A percentile compares a stretch with the other conserved stretches of the same genome.
These are phyloP conservation scores for Penicillium bialowiezense DNA, from an alignment of 495 filamentous ascomycete species.

Conservation along the genomic window DNA sequence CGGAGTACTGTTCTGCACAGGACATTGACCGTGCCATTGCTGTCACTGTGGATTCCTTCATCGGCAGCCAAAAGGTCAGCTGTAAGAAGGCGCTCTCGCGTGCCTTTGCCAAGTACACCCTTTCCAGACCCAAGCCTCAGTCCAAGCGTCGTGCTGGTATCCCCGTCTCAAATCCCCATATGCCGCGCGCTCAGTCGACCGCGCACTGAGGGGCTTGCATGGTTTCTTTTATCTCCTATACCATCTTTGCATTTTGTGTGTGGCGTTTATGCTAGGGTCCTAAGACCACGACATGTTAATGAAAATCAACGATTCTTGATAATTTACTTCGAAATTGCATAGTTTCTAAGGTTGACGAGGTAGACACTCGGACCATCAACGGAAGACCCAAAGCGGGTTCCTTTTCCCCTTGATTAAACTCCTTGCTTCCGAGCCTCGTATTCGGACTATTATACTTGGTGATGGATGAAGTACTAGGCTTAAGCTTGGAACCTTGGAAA, in stretches of 20 bases:
- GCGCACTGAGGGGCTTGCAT: slow-evolving; percentile 9
- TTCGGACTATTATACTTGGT: too few relatives aligned
- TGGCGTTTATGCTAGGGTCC: slow-evolving; percentile 14
- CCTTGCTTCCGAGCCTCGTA: too few relatives aligned
- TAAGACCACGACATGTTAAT: slow-evolving; percentile 23
- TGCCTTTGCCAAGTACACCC: slow-evolving; percentile 89
- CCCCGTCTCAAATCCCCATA: slow-evolving; percentile 29
- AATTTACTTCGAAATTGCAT: too few relatives aligned
- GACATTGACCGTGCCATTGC: slow-evolving; percentile 98
- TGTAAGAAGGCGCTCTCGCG: slow-evolving; percentile 95
- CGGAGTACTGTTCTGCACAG: slow-evolving; percentile 81
- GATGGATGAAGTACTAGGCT: too few relatives aligned
- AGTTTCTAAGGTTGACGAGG: too few relatives aligned
- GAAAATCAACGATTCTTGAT: slow-evolving; percentile 6
- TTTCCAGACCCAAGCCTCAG: slow-evolving; percentile 44
- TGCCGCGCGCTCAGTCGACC: slow-evolving; percentile 16
- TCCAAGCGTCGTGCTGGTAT: slow-evolving; percentile 46
- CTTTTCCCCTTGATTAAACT: too few relatives aligned
- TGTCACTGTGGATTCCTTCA: slow-evolving; percentile 94
- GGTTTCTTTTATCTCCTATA: slow-evolving; percentile 22
- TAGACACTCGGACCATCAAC: too few relatives aligned
- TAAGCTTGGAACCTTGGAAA: too few relatives aligned
- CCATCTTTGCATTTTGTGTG: slow-evolving; percentile 25
- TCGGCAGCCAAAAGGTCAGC: slow-evolving; percentile 94
- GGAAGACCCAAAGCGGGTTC: too few relatives aligned